These are phyloP conservation scores for Podaxis pistillaris DNA, from an alignment of 768 basidiomycete species.

Conservation along the genomic window DNA sequence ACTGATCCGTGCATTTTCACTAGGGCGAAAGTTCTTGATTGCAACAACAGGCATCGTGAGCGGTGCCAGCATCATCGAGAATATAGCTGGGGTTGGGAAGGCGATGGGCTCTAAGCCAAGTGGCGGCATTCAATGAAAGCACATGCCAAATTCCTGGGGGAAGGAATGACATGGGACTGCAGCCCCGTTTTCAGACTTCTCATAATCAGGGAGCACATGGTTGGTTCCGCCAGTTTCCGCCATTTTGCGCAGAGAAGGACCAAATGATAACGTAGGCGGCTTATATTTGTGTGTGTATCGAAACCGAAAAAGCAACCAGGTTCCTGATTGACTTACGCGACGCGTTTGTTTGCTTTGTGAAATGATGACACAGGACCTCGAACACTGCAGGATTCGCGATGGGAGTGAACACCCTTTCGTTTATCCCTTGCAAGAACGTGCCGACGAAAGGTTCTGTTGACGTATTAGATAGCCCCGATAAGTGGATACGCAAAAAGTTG, in stretches of 20 bases:
- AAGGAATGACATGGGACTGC: constrained; percentile 12
- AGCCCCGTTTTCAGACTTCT: constrained; percentile 16
- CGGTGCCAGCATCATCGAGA: constrained; percentile 70
- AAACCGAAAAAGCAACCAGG: constrained; percentile 16
- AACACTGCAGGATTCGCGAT: constrained; percentile 5
- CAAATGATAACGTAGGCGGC: constrained; percentile 23
- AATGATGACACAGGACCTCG: constrained; percentile 14
- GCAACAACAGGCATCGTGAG: constrained; percentile 91
- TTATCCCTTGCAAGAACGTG: background rate
- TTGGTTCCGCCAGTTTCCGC: constrained; percentile 20
- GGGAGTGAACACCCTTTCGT: background rate
- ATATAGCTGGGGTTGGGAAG: constrained; percentile 44
- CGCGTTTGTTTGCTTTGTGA: constrained; percentile 47
- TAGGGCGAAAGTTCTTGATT: constrained; percentile 86
- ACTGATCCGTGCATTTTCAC: constrained; percentile 7
- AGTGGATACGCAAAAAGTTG: background rate
- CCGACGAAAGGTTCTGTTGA: background rate
- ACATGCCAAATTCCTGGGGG: constrained; percentile 7
- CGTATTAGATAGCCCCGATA: background rate
- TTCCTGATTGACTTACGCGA: constrained; percentile 39
- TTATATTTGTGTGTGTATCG: constrained; percentile 14
- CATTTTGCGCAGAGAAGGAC: constrained; percentile 26
- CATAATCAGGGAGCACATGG: constrained; percentile 29
- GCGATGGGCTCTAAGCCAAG: constrained; percentile 18
- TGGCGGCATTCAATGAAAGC: constrained; percentile 11